A percentile compares a stretch with the other conserved stretches of the same genome.
Evolutionary conservation across 2,329 filamentous ascomycete species (phyloP).

Genomic region (Polychaeton citri): DNA sequence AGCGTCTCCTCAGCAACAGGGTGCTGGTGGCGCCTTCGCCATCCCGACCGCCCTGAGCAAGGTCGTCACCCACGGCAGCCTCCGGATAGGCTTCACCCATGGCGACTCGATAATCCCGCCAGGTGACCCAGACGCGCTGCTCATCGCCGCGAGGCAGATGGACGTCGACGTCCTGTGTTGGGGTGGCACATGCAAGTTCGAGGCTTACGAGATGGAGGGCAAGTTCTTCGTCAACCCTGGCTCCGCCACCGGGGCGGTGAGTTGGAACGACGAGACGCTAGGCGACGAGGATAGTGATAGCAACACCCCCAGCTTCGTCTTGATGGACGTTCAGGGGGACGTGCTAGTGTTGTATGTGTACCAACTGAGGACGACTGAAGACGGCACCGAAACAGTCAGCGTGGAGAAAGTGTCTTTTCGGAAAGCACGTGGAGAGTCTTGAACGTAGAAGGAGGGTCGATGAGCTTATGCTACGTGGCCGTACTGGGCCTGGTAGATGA

Average conservation of each 20-base stretch:
- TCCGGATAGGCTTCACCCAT: conserved; percentile 58
- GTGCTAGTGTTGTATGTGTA: conserved; percentile 94
- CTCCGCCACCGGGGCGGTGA: conserved; percentile 53
- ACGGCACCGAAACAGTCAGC: conserved; percentile 39
- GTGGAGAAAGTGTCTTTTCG: conserved; percentile 45
- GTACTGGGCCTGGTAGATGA: too few relatives aligned
- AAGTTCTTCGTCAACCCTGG: conserved; percentile 61
- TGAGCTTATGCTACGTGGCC: background rate
- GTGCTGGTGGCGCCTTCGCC: conserved; percentile 11
- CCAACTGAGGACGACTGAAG: conserved; percentile 39
- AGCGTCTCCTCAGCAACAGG: conserved; percentile 5
- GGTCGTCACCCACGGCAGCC: conserved; percentile 54
- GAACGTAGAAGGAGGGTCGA: background rate
- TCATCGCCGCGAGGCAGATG: conserved; percentile 58
- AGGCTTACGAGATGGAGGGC: conserved; percentile 59
- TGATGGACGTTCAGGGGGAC: conserved; percentile 98
- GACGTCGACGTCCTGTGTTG: conserved; percentile 57
- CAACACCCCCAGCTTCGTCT: conserved; percentile 78
- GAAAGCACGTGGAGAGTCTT: conserved; percentile 21
- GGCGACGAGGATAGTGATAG: conserved; percentile 35
- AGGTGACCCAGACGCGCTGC: conserved; percentile 50
- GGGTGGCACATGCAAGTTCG: conserved; percentile 57
- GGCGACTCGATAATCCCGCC: conserved; percentile 59
- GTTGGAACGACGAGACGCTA: conserved; percentile 33
- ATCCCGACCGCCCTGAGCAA: conserved; percentile 44